phyloP scores from a whole-genome alignment of 345 rosid species.

The Noccaea caerulescens region DNA sequence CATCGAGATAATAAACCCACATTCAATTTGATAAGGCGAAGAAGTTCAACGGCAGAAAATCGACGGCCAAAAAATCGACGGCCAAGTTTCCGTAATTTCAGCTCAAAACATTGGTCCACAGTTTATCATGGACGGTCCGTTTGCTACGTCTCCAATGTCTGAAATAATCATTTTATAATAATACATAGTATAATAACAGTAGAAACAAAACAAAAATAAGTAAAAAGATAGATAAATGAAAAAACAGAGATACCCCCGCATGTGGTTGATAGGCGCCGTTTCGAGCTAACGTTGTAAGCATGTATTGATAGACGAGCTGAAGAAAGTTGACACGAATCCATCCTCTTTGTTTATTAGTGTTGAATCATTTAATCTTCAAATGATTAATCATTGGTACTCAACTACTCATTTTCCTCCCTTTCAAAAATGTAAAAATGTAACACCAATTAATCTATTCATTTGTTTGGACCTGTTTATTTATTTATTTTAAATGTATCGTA shows the following conservation, averaged over 20 bases:
- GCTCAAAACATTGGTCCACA: conserved; percentile 46
- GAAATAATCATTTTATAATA: conserved; percentile 23
- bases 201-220: conserved; percentile 1
- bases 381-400: conserved; percentile 28
- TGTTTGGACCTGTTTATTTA: background rate
- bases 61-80: conserved; percentile 41
- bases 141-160: conserved; percentile 21
- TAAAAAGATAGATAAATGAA: conserved; percentile 12
- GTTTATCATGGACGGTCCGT: conserved; percentile 40
- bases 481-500: background rate
- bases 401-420: background rate
- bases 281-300: conserved; percentile 38
- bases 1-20: conserved; percentile 35
- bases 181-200: conserved; percentile 1
- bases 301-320: conserved; percentile 34
- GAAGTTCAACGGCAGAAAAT: conserved; percentile 41
- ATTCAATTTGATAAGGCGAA: conserved; percentile 33
- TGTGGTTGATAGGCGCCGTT: conserved; percentile 45
- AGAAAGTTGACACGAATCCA: conserved; percentile 31
- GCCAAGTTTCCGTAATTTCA: conserved; percentile 46
- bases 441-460: background rate
- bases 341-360: conserved; percentile 33
- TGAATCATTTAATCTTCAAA: conserved; percentile 21
- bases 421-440: background rate
- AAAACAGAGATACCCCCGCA: conserved; percentile 35